phyloP scores from a whole-genome alignment of 768 basidiomycete genomes.

The Harrya chromipes region DNA sequence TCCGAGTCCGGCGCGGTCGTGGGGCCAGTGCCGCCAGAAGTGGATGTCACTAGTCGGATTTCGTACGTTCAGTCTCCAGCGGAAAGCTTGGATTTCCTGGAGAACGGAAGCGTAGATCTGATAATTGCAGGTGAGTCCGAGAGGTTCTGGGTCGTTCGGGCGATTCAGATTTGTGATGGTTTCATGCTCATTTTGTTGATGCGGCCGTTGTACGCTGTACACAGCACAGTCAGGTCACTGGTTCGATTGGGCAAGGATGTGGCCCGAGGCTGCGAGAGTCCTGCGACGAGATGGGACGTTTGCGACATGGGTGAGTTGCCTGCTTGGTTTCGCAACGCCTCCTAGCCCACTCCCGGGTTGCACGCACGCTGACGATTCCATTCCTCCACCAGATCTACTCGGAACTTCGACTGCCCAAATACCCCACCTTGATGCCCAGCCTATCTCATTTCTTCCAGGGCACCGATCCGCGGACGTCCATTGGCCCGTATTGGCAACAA shows the following conservation, averaged over 20 bases:
- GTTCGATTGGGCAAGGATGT: constrained; percentile 73
- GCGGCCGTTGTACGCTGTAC: too few relatives aligned
- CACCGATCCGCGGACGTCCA: constrained; percentile 44
- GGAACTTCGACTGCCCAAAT: constrained; percentile 64
- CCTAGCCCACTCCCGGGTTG: too few relatives aligned
- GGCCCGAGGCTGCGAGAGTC: constrained; percentile 63
- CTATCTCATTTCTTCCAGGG: constrained; percentile 67
- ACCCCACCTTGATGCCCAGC: constrained; percentile 53
- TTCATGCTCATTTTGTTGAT: too few relatives aligned
- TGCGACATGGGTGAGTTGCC: constrained; percentile 64
- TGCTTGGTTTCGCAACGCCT: too few relatives aligned
- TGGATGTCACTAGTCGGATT: constrained; percentile 17
- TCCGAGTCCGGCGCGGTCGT: constrained; percentile 9
- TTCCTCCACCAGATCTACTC: constrained; percentile 50
- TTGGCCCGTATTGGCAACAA: constrained; percentile 77
- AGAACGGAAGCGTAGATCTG: constrained; percentile 60
- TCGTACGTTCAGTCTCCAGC: constrained; percentile 42
- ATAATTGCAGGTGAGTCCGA: constrained; percentile 55
- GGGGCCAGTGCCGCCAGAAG: too few relatives aligned
- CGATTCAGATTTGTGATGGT: too few relatives aligned
- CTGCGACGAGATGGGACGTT: constrained; percentile 59
- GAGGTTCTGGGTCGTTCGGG: too few relatives aligned
- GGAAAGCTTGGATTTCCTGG: constrained; percentile 52
- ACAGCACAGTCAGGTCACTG: constrained; percentile 78
- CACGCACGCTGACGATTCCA: background rate